A percentile compares a stretch with the other conserved stretches of the same genome.
Evolutionary conservation across 768 basidiomycete species (phyloP).

Genomic region (Podaxis sp.): DNA sequence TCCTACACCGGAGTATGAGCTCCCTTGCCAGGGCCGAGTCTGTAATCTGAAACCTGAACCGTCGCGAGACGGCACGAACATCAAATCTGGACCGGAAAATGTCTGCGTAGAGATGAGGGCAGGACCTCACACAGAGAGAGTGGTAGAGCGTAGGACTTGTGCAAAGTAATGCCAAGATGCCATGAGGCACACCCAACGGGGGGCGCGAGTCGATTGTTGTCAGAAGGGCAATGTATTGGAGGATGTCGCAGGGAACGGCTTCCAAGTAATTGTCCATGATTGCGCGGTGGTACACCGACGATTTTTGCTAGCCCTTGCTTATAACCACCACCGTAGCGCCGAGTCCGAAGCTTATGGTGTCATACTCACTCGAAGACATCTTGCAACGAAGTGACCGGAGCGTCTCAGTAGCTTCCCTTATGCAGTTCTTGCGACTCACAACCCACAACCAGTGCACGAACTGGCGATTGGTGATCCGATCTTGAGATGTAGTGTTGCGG

Average conservation of each 20-base stretch:
- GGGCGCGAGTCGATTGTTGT: slow-evolving; percentile 35
- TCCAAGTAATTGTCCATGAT: slow-evolving; percentile 49
- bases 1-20: slow-evolving; percentile 44
- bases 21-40: slow-evolving; percentile 47
- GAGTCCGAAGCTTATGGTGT: slow-evolving; percentile 2
- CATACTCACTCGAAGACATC: background rate
- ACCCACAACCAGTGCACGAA: background rate
- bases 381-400: background rate
- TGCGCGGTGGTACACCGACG: background rate
- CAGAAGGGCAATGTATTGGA: slow-evolving; percentile 54
- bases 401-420: background rate
- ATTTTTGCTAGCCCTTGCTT: background rate
- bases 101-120: slow-evolving; percentile 57
- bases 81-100: slow-evolving; percentile 56
- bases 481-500: background rate
- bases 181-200: slow-evolving; percentile 34
- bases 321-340: slow-evolving; percentile 12
- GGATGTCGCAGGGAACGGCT: slow-evolving; percentile 52
- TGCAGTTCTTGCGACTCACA: slow-evolving; percentile 5
- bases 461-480: slow-evolving; percentile 14
- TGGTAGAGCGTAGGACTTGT: slow-evolving; percentile 45
- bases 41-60: slow-evolving; percentile 27
- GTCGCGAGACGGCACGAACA: slow-evolving; percentile 25
- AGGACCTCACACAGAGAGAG: slow-evolving; percentile 38
- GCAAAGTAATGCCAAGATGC: slow-evolving; percentile 44